phyloP scores from a whole-genome alignment of 2,329 filamentous ascomycete species.

The Aspergillus oerlinghausenensis region DNA sequence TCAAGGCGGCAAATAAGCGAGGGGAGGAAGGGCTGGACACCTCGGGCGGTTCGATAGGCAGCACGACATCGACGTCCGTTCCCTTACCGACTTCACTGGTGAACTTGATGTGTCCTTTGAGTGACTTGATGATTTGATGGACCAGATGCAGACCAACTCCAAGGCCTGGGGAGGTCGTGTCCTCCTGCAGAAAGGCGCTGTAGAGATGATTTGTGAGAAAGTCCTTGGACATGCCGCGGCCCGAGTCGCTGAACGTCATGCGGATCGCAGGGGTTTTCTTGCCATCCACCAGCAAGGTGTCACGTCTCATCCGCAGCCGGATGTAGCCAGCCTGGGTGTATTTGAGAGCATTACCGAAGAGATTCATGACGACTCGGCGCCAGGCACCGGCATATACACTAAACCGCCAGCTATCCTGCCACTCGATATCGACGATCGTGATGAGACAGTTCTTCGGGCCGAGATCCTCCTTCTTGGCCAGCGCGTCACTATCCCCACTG shows the following conservation, averaged over 20 bases:
- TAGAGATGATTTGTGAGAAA: slow-evolving; percentile 37
- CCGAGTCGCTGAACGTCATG: slow-evolving; percentile 22
- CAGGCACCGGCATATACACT: slow-evolving; percentile 5
- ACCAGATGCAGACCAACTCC: slow-evolving; percentile 59
- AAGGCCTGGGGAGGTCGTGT: slow-evolving; percentile 50
- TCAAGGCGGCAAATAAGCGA: not conserved
- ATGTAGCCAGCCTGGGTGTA: slow-evolving; percentile 8
- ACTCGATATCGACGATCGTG: slow-evolving; percentile 4
- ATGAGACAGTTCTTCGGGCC: not conserved
- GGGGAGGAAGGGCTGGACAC: not conserved
- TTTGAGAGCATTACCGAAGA: slow-evolving; percentile 9
- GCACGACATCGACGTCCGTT: slow-evolving; percentile 17
- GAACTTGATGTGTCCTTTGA: slow-evolving; percentile 21
- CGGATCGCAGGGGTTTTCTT: slow-evolving; percentile 9
- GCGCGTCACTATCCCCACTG: not conserved
- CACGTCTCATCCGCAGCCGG: slow-evolving; percentile 14
- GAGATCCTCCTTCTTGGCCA: not conserved
- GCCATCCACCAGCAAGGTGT: slow-evolving; percentile 2
- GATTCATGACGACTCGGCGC: slow-evolving; percentile 9
- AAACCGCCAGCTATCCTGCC: slow-evolving; percentile 3
- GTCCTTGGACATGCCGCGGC: slow-evolving; percentile 25
- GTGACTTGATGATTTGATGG: slow-evolving; percentile 30
- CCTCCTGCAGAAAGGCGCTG: slow-evolving; percentile 57
- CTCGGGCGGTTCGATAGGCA: slow-evolving; percentile 10
- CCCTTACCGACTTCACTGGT: slow-evolving; percentile 19